Percentiles rank a stretch among this genome's conserved stretches.
Evolutionary conservation across 768 basidiomycete genomes (phyloP).

Genomic region (Russula compacta): DNA sequence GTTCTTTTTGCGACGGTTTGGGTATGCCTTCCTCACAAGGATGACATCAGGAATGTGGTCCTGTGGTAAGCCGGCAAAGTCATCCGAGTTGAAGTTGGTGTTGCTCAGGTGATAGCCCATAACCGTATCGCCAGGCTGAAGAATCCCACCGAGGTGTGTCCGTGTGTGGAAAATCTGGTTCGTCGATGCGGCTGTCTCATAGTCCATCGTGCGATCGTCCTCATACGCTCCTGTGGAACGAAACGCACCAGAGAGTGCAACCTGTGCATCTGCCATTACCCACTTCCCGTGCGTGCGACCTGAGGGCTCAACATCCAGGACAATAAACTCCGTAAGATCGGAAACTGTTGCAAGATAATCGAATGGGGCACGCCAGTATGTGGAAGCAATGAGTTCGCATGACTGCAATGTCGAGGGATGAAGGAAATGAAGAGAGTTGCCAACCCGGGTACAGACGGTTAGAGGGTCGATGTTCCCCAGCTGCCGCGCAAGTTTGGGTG

Average conservation of each 20-base stretch:
- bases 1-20: constrained; percentile 85
- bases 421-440: constrained; percentile 83
- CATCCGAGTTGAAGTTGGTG: constrained; percentile 88
- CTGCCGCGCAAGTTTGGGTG: constrained; percentile 68
- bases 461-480: constrained; percentile 86
- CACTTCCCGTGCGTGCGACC: constrained; percentile 63
- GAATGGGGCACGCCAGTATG: constrained; percentile 93
- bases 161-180: constrained; percentile 92
- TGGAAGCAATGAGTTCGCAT: constrained; percentile 65
- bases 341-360: constrained; percentile 70
- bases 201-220: constrained; percentile 46
- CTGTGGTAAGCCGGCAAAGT: constrained; percentile 57
- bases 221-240: constrained; percentile 36
- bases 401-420: constrained; percentile 82
- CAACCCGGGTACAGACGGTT: constrained; percentile 82
- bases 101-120: constrained; percentile 86
- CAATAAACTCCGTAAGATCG: constrained; percentile 90
- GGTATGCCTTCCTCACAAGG: constrained; percentile 92
- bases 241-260: constrained; percentile 77
- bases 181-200: constrained; percentile 46
- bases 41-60: constrained; percentile 83
- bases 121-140: constrained; percentile 92
- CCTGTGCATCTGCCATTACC: constrained; percentile 83
- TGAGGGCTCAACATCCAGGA: constrained; percentile 89
- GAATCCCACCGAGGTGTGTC: constrained; percentile 86